These are phyloP conservation scores for Telopea speciosissima DNA, from an alignment of 177 flowering plant species.

Conservation along the genomic window DNA sequence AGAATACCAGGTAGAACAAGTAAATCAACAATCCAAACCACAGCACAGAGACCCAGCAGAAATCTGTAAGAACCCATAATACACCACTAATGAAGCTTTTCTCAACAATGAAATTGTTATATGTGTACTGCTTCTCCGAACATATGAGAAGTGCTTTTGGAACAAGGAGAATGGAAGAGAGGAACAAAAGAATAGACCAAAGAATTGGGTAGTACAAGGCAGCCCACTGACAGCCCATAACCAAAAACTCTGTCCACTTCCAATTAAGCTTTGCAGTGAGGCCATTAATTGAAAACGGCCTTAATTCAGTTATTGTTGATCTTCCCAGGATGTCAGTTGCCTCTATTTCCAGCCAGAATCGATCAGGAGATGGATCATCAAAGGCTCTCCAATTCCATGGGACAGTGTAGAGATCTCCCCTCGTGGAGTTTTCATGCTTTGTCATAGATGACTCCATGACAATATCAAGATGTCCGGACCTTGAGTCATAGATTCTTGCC, in stretches of 20 bases:
- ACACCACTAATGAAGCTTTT: constrained; percentile 36
- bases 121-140: constrained; percentile 40
- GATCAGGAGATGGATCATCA: constrained; percentile 73
- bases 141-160: constrained; percentile 43
- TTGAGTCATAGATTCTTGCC: constrained; percentile 68
- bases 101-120: constrained; percentile 33
- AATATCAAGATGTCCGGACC: constrained; percentile 37
- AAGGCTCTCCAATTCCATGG: constrained; percentile 84
- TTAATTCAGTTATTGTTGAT: constrained; percentile 42
- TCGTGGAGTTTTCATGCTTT: constrained; percentile 30
- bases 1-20: constrained; percentile 51
- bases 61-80: constrained; percentile 51
- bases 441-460: constrained; percentile 65
- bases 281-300: constrained; percentile 81
- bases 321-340: constrained; percentile 58
- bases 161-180: constrained; percentile 44
- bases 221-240: constrained; percentile 93
- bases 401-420: constrained; percentile 60
- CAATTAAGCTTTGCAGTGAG: constrained; percentile 46
- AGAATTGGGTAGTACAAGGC: constrained; percentile 66
- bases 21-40: constrained; percentile 57
- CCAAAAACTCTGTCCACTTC: constrained; percentile 87
- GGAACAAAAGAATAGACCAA: constrained; percentile 37
- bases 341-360: constrained; percentile 83
- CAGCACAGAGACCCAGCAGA: constrained; percentile 35